Percentiles rank a stretch among this genome's conserved stretches.
phyloP scores from a whole-genome alignment of 2,329 filamentous ascomycete genomes.

The Hirsutella minnesotensis region DNA sequence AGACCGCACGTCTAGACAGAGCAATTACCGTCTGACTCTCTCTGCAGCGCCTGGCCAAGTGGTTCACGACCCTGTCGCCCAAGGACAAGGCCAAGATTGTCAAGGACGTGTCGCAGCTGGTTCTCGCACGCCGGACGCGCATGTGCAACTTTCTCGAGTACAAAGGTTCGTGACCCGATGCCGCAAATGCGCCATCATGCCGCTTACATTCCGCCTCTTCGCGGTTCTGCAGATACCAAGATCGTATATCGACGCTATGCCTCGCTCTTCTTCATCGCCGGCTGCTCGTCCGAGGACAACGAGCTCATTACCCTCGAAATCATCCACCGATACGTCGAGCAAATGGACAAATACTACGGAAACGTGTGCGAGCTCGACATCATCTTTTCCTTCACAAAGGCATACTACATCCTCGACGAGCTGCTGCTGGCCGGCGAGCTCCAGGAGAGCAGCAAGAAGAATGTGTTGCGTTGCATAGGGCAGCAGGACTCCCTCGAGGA shows the following conservation, averaged over 20 bases:
- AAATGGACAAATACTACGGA: conserved; percentile 99
- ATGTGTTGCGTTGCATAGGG: conserved; percentile 87
- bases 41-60: conserved; percentile 85
- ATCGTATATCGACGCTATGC: conserved; percentile 98
- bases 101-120: conserved; percentile 97
- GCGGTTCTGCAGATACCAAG: conserved; percentile 65
- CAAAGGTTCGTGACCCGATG: conserved; percentile 54
- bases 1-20: not conserved
- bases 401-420: conserved; percentile 98
- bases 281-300: conserved; percentile 93
- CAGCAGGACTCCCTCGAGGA: conserved; percentile 97
- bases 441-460: conserved; percentile 99
- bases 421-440: conserved; percentile 89
- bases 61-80: conserved; percentile 95
- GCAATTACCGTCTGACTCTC: conserved; percentile 3
- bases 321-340: conserved; percentile 97
- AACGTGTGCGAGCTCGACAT: conserved; percentile 99
- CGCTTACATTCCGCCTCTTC: not conserved
- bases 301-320: conserved; percentile 97
- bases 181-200: not conserved
- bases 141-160: conserved; percentile 99
- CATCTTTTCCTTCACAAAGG: conserved; percentile 99
- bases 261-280: conserved; percentile 97
- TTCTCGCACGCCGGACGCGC: conserved; percentile 86
- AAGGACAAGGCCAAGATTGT: conserved; percentile 99